Evolutionary conservation across 768 basidiomycete species (phyloP).

Genomic region (Auriscalpium microsporum): DNA sequence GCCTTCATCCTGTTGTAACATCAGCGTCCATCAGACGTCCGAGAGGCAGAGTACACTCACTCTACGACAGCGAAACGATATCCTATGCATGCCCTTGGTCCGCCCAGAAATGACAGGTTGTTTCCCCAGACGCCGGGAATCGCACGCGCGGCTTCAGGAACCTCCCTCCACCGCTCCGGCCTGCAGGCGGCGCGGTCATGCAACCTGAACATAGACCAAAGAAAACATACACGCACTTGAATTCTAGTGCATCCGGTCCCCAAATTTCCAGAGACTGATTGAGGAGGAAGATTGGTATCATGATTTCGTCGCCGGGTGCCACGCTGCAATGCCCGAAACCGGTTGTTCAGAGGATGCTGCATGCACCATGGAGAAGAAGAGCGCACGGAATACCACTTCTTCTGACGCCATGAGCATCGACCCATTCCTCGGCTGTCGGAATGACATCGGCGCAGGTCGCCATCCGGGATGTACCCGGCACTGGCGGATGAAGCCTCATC

Average conservation of each 20-base stretch:
- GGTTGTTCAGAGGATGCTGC: neutral
- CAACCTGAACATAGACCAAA: too few species aligned
- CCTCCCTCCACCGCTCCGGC: too few species aligned
- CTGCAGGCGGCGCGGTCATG: too few species aligned
- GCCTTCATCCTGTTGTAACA: constrained; percentile 9
- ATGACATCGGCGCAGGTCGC: constrained; percentile 21
- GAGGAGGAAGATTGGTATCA: constrained; percentile 23
- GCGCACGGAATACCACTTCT: constrained; percentile 11
- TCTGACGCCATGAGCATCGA: constrained; percentile 11
- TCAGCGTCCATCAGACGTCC: neutral
- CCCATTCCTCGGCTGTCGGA: constrained; percentile 18
- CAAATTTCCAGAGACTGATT: constrained; percentile 25
- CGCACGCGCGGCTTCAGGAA: too few species aligned
- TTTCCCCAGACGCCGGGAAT: too few species aligned
- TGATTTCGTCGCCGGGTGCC: constrained; percentile 19
- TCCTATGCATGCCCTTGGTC: too few species aligned
- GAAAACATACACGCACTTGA: constrained; percentile 14
- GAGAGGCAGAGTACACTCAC: too few species aligned
- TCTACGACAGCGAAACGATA: too few species aligned
- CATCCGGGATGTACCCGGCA: constrained; percentile 16
- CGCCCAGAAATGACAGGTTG: too few species aligned
- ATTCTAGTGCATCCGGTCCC: constrained; percentile 31
- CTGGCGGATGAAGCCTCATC: constrained; percentile 21
- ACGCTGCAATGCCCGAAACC: constrained; percentile 4
- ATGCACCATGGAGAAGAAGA: neutral